Conservation (phyloP, 352 stramenopile genomes). For the Peronospora destructor region DNA sequence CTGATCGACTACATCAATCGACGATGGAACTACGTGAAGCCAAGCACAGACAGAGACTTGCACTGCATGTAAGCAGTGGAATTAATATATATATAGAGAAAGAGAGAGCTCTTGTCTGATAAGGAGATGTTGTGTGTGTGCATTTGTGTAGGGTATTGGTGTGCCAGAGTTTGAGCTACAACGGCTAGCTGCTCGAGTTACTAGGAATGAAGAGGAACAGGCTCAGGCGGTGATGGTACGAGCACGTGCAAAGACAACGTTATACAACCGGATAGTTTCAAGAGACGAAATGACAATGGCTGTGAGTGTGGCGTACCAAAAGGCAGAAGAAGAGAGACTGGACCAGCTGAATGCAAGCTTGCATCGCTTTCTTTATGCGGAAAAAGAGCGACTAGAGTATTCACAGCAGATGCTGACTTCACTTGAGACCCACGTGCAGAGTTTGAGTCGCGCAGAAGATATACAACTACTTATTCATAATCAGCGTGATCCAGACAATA, state of each 20-base stretch:
- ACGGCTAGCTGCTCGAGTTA: slow-evolving; percentile 50
- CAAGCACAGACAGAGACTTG: slow-evolving; percentile 48
- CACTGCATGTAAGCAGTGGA: slow-evolving; percentile 45
- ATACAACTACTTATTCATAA: slow-evolving; percentile 84
- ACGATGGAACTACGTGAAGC: slow-evolving; percentile 47
- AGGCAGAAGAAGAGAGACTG: slow-evolving; percentile 73
- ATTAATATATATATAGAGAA: neutral
- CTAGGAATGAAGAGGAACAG: slow-evolving; percentile 56
- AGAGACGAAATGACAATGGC: slow-evolving; percentile 87
- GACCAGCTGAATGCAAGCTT: slow-evolving; percentile 72
- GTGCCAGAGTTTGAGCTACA: slow-evolving; percentile 80
- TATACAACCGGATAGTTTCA: slow-evolving; percentile 79
- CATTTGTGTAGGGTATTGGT: slow-evolving; percentile 49
- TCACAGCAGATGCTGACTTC: slow-evolving; percentile 50
- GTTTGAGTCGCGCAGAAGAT: slow-evolving; percentile 66
- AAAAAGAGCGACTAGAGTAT: slow-evolving; percentile 64
- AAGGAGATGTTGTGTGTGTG: neutral
- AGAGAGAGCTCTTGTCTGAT: neutral
- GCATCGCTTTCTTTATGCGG: slow-evolving; percentile 62
- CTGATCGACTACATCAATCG: slow-evolving; percentile 28
- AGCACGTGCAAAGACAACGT: slow-evolving; percentile 57
- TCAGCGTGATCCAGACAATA: slow-evolving; percentile 73
- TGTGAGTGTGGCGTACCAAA: slow-evolving; percentile 81
- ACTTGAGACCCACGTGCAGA: slow-evolving; percentile 52
- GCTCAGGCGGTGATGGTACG: slow-evolving; percentile 49